Percentiles rank a stretch among this genome's conserved stretches.
Evolutionary conservation across 2,329 filamentous ascomycete genomes (phyloP).

Genomic region (Colletotrichum scovillei): DNA sequence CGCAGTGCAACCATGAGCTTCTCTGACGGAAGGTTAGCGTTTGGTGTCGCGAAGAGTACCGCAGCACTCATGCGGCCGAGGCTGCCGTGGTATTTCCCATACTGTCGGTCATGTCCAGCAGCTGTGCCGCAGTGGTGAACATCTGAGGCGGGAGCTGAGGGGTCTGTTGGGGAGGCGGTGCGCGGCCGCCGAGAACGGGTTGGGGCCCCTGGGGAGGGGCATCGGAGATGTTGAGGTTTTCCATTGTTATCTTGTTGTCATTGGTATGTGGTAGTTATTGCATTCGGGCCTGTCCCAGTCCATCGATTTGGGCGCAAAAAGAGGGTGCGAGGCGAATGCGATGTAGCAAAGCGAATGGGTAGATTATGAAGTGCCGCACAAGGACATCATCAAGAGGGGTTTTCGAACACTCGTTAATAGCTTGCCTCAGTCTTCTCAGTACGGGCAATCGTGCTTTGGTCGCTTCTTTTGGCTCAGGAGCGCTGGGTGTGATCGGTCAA

Average conservation of each 20-base stretch:
- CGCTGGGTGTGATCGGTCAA: conserved; percentile 20
- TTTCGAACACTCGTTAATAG: background rate
- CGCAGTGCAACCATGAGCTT: conserved; percentile 93
- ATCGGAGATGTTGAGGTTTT: conserved; percentile 64
- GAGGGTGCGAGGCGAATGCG: background rate
- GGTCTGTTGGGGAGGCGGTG: conserved; percentile 52
- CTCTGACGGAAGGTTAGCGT: conserved; percentile 66
- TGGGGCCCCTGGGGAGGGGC: conserved; percentile 53
- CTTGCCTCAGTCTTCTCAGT: background rate
- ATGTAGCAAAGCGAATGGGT: background rate
- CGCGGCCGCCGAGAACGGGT: conserved; percentile 43
- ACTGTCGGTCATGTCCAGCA: conserved; percentile 98
- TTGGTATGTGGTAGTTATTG: conserved; percentile 34
- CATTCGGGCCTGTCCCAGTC: conserved; percentile 30
- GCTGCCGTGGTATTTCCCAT: conserved; percentile 54
- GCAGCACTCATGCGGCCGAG: conserved; percentile 15
- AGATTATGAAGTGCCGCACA: conserved; percentile 5
- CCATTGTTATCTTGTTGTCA: conserved; percentile 53
- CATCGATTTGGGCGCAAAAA: conserved; percentile 29
- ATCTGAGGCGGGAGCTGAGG: conserved; percentile 88
- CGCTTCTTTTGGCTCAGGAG: background rate
- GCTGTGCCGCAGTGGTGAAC: conserved; percentile 97
- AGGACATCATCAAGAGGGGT: conserved; percentile 9
- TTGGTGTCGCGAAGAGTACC: background rate
- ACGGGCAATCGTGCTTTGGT: background rate